Evolutionary conservation across 1,139 yeast genomes (phyloP), one percentile per base, ranked within the genome.

Genomic region (Hansenula lynferdii): DNA sequence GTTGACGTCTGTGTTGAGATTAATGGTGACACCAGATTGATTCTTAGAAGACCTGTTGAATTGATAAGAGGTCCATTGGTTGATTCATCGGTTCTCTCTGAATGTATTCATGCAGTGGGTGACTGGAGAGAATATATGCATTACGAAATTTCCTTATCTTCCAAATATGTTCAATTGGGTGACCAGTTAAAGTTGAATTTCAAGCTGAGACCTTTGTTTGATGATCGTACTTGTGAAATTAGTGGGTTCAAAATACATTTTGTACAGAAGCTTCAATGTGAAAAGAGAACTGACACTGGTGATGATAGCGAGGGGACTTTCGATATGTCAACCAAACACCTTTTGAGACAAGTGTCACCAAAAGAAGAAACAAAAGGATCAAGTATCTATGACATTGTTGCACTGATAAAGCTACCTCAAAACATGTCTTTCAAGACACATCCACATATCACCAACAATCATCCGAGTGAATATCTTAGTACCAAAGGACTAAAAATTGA

Each of bases 51-150:
- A 21, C 36, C 35, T 7, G 41, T 51, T 16, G 32, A 18, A 0
- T 28, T 51, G 16, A 21, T 45, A 7, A 42, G 53, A 29, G 26
- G 44, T 8, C 51, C 53, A 6, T n/a, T 38, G 3, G 41, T 39
- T 2, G 38, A 32, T 17, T 50, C 53, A 0, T 22, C 36, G 10
- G 21, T 43, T 5, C 28, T 30, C 5, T 34, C 38, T n/a, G 54
- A 48, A 16, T 36, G 34, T 16, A 23, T 47, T 11, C 34, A 38
- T 5, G 40, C 47, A 5, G 12, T 11, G 7, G 53, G 52, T 3
- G 32, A 27, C 9, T 48, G 54, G 51, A 38, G 37, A 14, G 46
- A 39, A 1, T 14, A 39, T 12, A 34, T 49, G 37, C 37, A 37
- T 2, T 50, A 49, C 28, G 31, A 36, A 8, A 18, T 50, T 8